Conservation (phyloP, 2,329 filamentous ascomycete genomes). For the Exophiala sp. region DNA sequence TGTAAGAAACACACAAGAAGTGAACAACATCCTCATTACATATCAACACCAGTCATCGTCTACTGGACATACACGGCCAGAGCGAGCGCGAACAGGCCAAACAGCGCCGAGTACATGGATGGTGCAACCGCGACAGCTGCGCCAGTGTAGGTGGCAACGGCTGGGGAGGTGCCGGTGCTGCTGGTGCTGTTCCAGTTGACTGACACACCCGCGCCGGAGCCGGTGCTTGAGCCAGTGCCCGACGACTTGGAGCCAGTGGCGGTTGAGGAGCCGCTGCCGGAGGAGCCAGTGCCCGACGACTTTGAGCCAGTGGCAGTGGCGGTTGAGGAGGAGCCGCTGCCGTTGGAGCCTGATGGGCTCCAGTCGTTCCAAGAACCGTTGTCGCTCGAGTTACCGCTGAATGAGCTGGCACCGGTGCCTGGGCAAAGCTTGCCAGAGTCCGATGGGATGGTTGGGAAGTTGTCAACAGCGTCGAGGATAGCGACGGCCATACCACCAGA, state of each 20-base stretch:
- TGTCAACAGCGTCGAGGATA: conserved; percentile 43
- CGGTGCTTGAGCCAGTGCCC: conserved; percentile 39
- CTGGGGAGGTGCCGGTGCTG: not conserved
- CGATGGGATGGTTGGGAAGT: conserved; percentile 27
- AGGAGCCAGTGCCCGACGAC: conserved; percentile 29
- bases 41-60: not conserved
- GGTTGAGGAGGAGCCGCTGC: not conserved
- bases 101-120: not conserved
- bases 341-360: conserved; percentile 2
- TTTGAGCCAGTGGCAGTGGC: conserved; percentile 37
- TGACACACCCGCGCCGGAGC: conserved; percentile 31
- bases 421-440: conserved; percentile 25
- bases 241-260: conserved; percentile 31
- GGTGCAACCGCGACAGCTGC: conserved; percentile 15
- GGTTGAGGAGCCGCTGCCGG: not conserved
- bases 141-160: conserved; percentile 17
- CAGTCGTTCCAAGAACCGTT: conserved; percentile 5
- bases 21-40: not conserved
- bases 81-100: conserved; percentile 4
- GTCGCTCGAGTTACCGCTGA: conserved; percentile 8
- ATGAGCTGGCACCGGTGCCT: conserved; percentile 9
- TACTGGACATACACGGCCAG: not conserved
- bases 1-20: not conserved
- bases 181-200: not conserved
- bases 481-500: conserved; percentile 55